Percentiles rank a stretch among this genome's conserved stretches.
phyloP scores from a whole-genome alignment of 148 eudicot genomes.

The Cornus suecica region DNA sequence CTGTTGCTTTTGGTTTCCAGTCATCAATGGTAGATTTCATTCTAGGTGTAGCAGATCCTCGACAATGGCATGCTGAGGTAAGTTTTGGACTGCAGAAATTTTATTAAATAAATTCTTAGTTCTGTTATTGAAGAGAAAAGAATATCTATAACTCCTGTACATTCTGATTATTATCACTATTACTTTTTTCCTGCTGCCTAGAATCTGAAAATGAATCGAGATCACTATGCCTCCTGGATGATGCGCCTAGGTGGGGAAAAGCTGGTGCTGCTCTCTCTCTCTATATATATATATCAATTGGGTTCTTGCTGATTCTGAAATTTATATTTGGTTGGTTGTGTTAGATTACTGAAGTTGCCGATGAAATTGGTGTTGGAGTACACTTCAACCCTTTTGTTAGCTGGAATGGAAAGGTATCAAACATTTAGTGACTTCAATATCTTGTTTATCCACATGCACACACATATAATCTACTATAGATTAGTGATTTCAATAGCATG shows the following conservation, averaged over 20 bases:
- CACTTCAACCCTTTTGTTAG: conserved; percentile 91
- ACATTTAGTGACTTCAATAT: conserved; percentile 1
- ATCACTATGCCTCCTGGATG: conserved; percentile 89
- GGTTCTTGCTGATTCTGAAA: conserved; percentile 8
- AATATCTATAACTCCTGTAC: conserved; percentile 2
- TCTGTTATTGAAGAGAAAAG: background rate
- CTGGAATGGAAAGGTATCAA: conserved; percentile 57
- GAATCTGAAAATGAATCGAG: conserved; percentile 70
- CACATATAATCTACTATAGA: background rate
- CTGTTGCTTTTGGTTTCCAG: conserved; percentile 27
- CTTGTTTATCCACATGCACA: background rate
- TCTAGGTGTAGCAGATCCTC: conserved; percentile 83
- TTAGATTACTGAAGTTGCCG: conserved; percentile 68
- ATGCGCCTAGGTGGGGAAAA: conserved; percentile 70
- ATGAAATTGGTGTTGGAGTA: conserved; percentile 80
- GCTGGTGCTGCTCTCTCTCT: conserved; percentile 50
- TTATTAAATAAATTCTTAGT: background rate
- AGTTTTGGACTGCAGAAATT: conserved; percentile 4
- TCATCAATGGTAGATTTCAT: conserved; percentile 87
- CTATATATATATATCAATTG: background rate
- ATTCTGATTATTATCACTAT: conserved; percentile 9
- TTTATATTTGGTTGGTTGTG: conserved; percentile 14
- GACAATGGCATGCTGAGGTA: conserved; percentile 87
- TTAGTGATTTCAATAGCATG: background rate
- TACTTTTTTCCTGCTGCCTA: conserved; percentile 28